A percentile compares a stretch with the other conserved stretches of the same genome.
Conservation (phyloP, 2,329 filamentous ascomycete genomes). For the Xylaria sp. region DNA sequence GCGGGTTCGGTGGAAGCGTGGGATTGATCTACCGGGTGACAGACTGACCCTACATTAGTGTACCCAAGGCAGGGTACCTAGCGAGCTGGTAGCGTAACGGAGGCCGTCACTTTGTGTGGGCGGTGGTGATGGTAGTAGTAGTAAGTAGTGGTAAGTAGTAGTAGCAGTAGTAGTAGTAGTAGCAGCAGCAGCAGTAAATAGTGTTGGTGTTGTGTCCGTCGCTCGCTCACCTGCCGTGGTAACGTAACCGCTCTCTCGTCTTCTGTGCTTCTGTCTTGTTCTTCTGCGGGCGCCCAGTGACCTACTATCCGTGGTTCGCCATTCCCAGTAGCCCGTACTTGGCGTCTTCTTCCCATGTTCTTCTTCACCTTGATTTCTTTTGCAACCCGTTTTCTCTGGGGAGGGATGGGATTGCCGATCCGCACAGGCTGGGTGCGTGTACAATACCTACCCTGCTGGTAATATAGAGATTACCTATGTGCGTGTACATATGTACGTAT, state of each 20-base stretch:
- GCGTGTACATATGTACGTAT: neutral
- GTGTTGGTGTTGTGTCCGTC: neutral
- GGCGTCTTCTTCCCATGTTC: conserved; percentile 21
- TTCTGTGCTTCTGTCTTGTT: conserved; percentile 25
- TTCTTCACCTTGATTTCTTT: conserved; percentile 9
- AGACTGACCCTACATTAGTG: conserved; percentile 16
- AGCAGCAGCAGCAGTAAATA: too few species aligned
- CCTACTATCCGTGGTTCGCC: conserved; percentile 22
- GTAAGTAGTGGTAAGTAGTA: neutral
- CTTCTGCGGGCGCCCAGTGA: conserved; percentile 22
- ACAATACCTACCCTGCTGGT: neutral
- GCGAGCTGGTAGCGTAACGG: neutral
- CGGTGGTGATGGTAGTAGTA: neutral
- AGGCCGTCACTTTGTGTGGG: conserved; percentile 4
- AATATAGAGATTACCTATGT: too few species aligned
- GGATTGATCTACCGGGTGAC: conserved; percentile 26
- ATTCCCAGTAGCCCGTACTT: conserved; percentile 29
- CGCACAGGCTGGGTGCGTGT: neutral
- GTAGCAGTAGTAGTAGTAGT: too few species aligned
- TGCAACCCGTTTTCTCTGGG: conserved; percentile 4
- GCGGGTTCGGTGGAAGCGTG: conserved; percentile 12
- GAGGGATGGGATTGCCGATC: conserved; percentile 15
- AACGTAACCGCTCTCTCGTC: conserved; percentile 12
- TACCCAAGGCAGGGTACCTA: neutral
- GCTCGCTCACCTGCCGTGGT: conserved; percentile 1